phyloP scores from a whole-genome alignment of 805 yeast species.

The Ogataea ramenticola region DNA sequence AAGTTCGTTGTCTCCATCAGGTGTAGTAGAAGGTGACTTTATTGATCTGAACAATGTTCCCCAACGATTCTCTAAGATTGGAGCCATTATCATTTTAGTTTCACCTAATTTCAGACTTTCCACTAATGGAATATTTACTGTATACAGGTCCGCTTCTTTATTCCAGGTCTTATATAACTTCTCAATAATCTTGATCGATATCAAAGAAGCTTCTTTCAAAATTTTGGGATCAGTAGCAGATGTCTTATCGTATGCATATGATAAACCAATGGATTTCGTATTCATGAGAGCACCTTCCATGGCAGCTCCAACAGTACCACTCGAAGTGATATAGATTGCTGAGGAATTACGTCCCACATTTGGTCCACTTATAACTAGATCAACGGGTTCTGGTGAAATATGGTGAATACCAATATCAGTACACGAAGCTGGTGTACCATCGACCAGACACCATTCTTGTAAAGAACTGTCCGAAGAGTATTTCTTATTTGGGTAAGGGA shows the following conservation, averaged over 20 bases:
- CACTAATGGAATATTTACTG: conserved; percentile 80
- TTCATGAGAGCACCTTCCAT: conserved; percentile 82
- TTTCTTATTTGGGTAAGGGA: conserved; percentile 39
- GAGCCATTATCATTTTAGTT: conserved; percentile 65
- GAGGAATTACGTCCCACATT: conserved; percentile 92
- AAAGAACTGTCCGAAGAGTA: conserved; percentile 29
- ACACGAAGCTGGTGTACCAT: conserved; percentile 96
- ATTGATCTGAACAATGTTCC: conserved; percentile 20
- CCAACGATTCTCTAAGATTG: conserved; percentile 83
- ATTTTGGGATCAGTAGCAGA: conserved; percentile 39
- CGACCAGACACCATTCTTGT: conserved; percentile 81
- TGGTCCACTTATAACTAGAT: conserved; percentile 89
- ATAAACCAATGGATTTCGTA: conserved; percentile 68
- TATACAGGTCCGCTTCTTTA: conserved; percentile 56
- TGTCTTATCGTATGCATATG: conserved; percentile 68
- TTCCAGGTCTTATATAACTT: conserved; percentile 57
- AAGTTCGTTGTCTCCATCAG: conserved; percentile 3
- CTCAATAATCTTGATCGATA: conserved; percentile 57
- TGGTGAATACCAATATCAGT: conserved; percentile 85
- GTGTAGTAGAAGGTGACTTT: background rate
- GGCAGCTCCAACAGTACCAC: conserved; percentile 96
- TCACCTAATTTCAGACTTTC: conserved; percentile 39
- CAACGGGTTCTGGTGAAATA: conserved; percentile 56
- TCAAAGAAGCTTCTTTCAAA: conserved; percentile 56
- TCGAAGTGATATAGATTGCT: conserved; percentile 78